A percentile compares a stretch with the other conserved stretches of the same genome.
phyloP scores from a whole-genome alignment of 2,329 filamentous ascomycete species.

The Phyllachora maydis region DNA sequence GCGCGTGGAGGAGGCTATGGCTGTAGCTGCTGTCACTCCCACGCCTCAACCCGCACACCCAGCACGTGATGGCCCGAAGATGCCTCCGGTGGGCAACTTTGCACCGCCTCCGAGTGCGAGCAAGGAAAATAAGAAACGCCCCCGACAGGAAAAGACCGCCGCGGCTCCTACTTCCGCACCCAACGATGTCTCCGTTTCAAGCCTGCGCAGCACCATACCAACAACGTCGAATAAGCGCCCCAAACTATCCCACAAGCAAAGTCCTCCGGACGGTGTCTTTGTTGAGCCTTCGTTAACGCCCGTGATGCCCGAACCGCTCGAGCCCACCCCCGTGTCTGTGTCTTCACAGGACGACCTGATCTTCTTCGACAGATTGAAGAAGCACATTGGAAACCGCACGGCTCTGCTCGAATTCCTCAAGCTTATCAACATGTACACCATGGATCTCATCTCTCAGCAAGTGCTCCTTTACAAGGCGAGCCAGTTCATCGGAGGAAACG shows the following conservation, averaged over 20 bases:
- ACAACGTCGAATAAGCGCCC: slow-evolving; percentile 53
- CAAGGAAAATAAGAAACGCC: slow-evolving; percentile 82
- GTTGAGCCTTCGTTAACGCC: slow-evolving; percentile 80
- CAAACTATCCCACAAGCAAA: slow-evolving; percentile 55
- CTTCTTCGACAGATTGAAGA: slow-evolving; percentile 95
- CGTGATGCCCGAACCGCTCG: slow-evolving; percentile 68
- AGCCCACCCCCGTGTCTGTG: slow-evolving; percentile 51
- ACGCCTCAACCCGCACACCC: slow-evolving; percentile 28
- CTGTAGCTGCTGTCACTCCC: slow-evolving; percentile 19
- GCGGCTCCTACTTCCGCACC: slow-evolving; percentile 17
- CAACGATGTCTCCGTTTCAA: slow-evolving; percentile 15
- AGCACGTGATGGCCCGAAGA: slow-evolving; percentile 44
- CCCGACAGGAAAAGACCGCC: slow-evolving; percentile 34
- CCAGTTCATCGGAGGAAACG: slow-evolving; percentile 71
- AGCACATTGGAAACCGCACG: slow-evolving; percentile 81
- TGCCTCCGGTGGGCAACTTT: slow-evolving; percentile 91
- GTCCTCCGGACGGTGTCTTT: slow-evolving; percentile 39
- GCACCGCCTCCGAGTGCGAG: slow-evolving; percentile 60
- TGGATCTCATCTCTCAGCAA: slow-evolving; percentile 75
- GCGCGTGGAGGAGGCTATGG: no score
- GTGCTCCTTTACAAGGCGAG: slow-evolving; percentile 66
- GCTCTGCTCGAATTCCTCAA: slow-evolving; percentile 93
- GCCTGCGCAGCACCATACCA: slow-evolving; percentile 13
- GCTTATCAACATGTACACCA: slow-evolving; percentile 85
- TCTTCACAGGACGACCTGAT: slow-evolving; percentile 69